Conservation (phyloP, 352 stramenopile genomes). For the Blastocystis sp. region DNA sequence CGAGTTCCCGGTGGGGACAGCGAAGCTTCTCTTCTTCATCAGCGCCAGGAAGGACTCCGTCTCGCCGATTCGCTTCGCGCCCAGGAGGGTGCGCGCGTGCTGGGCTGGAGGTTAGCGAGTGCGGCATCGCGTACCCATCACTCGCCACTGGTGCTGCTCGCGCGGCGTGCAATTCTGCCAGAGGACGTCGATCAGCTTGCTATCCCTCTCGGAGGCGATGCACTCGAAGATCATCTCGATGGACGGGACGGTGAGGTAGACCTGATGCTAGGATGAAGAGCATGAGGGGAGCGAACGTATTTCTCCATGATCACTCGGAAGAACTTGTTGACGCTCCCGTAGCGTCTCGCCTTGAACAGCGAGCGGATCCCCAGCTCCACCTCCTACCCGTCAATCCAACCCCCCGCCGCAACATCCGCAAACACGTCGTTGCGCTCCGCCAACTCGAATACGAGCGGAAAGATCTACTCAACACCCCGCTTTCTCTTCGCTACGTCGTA, state of each 20-base stretch:
- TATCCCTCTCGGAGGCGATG: constrained; percentile 21
- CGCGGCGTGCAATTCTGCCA: background rate
- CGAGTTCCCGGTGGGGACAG: background rate
- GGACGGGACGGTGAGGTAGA: constrained; percentile 11
- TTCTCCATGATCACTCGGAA: background rate
- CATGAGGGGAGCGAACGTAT: background rate
- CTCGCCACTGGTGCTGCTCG: constrained; percentile 19
- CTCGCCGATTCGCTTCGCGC: background rate
- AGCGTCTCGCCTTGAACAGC: constrained; percentile 27
- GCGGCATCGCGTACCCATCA: background rate
- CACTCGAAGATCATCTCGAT: constrained; percentile 57
- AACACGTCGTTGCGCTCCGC: constrained; percentile 40
- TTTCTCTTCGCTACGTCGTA: constrained; percentile 4
- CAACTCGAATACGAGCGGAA: constrained; percentile 50
- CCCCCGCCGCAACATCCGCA: background rate
- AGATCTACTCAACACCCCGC: constrained; percentile 1
- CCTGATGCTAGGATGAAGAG: background rate
- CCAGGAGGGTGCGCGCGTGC: constrained; percentile 20
- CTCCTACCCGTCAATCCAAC: background rate
- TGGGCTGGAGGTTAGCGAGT: background rate
- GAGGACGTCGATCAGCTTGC: constrained; percentile 34
- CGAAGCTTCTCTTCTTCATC: background rate
- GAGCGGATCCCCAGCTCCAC: constrained; percentile 44
- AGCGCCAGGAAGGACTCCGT: background rate
- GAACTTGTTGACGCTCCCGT: constrained; percentile 47